phyloP scores from a whole-genome alignment of 257 asterid species.

The Ilex asprella region DNA sequence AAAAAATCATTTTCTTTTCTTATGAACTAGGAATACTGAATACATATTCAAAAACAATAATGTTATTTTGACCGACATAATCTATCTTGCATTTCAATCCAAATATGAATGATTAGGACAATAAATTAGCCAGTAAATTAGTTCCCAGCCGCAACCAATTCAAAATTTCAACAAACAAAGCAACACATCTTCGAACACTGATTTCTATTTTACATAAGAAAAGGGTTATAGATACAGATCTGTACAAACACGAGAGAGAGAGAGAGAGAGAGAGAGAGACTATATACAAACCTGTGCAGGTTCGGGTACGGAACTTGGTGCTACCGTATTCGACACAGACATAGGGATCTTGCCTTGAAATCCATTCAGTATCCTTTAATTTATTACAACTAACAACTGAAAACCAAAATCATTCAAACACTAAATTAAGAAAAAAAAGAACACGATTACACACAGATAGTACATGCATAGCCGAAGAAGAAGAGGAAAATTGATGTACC shows the following conservation, averaged over 20 bases:
- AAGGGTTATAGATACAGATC: neutral
- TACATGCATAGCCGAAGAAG: neutral
- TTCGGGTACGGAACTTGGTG: conserved; percentile 77
- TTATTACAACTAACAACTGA: conserved; percentile 73
- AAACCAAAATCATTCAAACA: neutral
- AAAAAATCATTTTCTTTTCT: neutral
- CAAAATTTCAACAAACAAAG: neutral
- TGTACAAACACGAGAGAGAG: neutral
- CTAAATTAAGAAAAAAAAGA: neutral
- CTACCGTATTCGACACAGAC: conserved; percentile 75
- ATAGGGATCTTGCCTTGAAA: conserved; percentile 96
- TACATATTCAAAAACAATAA: no score
- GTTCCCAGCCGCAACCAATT: neutral
- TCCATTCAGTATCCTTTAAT: conserved; percentile 84
- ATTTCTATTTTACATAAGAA: neutral
- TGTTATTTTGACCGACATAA: no score
- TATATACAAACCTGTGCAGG: conserved; percentile 59
- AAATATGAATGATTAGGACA: no score
- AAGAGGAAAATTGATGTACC: conserved; percentile 29
- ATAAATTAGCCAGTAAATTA: no score
- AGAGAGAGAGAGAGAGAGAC: no score
- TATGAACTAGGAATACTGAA: no score
- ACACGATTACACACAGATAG: neutral
- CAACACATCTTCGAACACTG: no score
- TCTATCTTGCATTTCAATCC: no score